Percentiles rank a stretch among this genome's conserved stretches.
These are phyloP conservation scores for Thelephora terrestris DNA, from an alignment of 1,284 basidiomycete species.

Conservation along the genomic window DNA sequence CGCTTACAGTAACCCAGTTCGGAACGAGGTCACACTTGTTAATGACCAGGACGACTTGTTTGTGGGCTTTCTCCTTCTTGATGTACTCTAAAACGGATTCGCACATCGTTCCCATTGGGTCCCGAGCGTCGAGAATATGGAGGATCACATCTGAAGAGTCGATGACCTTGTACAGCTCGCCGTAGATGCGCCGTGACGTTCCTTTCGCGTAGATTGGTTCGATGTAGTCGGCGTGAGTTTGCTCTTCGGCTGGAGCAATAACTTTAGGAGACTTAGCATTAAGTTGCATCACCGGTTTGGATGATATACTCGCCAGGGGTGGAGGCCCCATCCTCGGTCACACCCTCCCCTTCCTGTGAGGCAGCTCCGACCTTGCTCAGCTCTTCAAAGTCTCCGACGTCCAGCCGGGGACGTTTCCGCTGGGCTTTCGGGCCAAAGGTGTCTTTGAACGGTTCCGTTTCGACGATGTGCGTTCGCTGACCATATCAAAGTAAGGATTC, in stretches of 20 bases:
- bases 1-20: conserved; percentile 95
- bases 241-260: conserved; percentile 25
- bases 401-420: conserved; percentile 78
- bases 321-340: conserved; percentile 26
- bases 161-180: conserved; percentile 98
- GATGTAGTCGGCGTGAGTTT: conserved; percentile 64
- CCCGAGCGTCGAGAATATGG: conserved; percentile 93
- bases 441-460: conserved; percentile 86
- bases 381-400: conserved; percentile 83
- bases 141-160: conserved; percentile 97
- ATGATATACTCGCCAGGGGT: conserved; percentile 30
- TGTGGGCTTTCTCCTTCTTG: conserved; percentile 94
- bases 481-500: neutral
- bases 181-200: conserved; percentile 92
- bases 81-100: conserved; percentile 92
- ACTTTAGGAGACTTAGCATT: conserved; percentile 15
- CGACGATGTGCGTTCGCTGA: conserved; percentile 83
- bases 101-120: conserved; percentile 95
- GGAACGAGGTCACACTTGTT: conserved; percentile 99
- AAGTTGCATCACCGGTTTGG: neutral
- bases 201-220: conserved; percentile 91
- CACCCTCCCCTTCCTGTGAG: conserved; percentile 29
- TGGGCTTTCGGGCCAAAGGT: conserved; percentile 94
- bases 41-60: conserved; percentile 92
- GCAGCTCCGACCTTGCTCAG: conserved; percentile 59